A percentile compares a stretch with the other conserved stretches of the same genome.
phyloP scores from a whole-genome alignment of 2,329 filamentous ascomycete species.

The Trichoderma endophyticum region DNA sequence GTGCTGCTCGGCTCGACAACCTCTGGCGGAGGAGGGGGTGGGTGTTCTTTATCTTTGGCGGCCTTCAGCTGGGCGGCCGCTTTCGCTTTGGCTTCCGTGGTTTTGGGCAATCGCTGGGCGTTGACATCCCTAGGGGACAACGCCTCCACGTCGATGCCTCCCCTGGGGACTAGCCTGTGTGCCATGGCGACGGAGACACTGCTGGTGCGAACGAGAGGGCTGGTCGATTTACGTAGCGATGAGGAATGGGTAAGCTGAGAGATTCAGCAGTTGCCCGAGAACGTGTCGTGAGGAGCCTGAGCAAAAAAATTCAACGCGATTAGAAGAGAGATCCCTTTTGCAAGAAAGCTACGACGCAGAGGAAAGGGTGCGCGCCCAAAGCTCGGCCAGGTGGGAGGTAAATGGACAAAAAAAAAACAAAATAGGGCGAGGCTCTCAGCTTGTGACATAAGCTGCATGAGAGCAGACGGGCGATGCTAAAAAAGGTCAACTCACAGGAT shows the following conservation, averaged over 20 bases:
- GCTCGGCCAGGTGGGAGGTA: not conserved
- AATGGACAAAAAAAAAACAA: not conserved
- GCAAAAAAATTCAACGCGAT: not conserved
- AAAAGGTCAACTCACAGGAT: not conserved
- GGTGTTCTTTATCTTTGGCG: constrained; percentile 63
- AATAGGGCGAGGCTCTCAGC: not conserved
- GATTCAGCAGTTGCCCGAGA: constrained; percentile 21
- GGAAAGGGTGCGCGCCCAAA: not conserved
- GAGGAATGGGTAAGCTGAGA: constrained; percentile 17
- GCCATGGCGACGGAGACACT: constrained; percentile 36
- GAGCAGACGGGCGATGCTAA: not conserved
- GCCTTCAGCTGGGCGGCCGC: constrained; percentile 52
- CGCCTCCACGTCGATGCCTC: constrained; percentile 57
- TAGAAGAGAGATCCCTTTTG: constrained; percentile 6
- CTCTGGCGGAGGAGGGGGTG: constrained; percentile 59
- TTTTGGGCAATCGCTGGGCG: constrained; percentile 52
- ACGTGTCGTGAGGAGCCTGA: constrained; percentile 12
- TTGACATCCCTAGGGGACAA: constrained; percentile 64
- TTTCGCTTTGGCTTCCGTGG: constrained; percentile 50
- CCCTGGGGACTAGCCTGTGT: constrained; percentile 47
- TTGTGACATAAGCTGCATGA: not conserved
- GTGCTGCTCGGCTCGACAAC: constrained; percentile 62
- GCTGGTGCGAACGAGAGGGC: not conserved
- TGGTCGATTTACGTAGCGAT: not conserved
- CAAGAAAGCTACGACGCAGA: not conserved